Evolutionary conservation across 192 early-diverging fungal genomes (phyloP), one percentile per base, ranked within the genome.

Genomic region (Backusella tuberculispora): DNA sequence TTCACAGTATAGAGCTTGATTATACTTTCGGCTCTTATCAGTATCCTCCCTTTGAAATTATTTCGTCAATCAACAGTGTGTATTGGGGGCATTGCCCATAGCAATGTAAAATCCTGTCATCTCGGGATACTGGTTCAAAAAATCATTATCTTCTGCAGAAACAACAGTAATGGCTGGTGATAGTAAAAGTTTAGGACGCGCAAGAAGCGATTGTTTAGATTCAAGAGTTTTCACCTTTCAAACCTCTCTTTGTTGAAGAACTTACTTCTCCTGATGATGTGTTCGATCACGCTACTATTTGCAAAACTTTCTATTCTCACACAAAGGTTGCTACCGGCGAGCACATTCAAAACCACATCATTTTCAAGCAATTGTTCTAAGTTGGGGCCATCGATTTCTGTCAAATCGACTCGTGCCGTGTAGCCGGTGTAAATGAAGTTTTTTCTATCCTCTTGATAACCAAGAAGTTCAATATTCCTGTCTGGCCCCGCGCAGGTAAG

Each of bases 101-200:
- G n/a, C n/a, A n/a, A n/a, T n/a, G n/a, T n/a, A n/a, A n/a, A n/a
- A n/a, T n/a, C n/a, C n/a, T n/a, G n/a, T n/a, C n/a, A n/a, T n/a
- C n/a, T n/a, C n/a, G n/a, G n/a, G n/a, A n/a, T n/a, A n/a, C n/a
- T n/a, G n/a, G n/a, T n/a, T n/a, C n/a, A n/a, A n/a, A n/a, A n/a
- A n/a, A n/a, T n/a, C n/a, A n/a, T n/a, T n/a, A n/a, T n/a, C n/a
- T n/a, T n/a, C n/a, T n/a, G n/a, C n/a, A n/a, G n/a, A n/a, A n/a
- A n/a, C n/a, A n/a, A n/a, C n/a, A n/a, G n/a, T n/a, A n/a, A n/a
- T n/a, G n/a, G n/a, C n/a, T n/a, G n/a, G n/a, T n/a, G n/a, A n/a
- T n/a, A n/a, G n/a, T n/a, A n/a, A n/a, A 84, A 50, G 79, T 84
- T 47, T 84, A 82, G 83, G 83, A 83, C 73, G 83, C 84, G 34